Percentiles rank a stretch among this genome's conserved stretches.
These are phyloP conservation scores for Moesziomyces sp. DNA, from an alignment of 1,284 basidiomycete species.

Conservation along the genomic window DNA sequence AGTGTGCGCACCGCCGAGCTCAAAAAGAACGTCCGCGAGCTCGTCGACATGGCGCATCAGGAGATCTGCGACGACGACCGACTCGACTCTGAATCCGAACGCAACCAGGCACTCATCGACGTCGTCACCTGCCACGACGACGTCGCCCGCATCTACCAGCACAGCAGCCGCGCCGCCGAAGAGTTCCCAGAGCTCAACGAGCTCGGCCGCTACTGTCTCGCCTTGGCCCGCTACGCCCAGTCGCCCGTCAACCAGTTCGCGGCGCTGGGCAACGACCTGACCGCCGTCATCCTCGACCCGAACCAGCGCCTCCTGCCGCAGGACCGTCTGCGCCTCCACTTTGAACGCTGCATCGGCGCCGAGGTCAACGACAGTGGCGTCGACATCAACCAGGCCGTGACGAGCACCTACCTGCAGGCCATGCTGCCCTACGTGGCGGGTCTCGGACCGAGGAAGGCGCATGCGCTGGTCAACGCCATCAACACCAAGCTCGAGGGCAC, in stretches of 20 bases:
- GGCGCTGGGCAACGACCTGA: constrained; percentile 59
- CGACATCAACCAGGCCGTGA: constrained; percentile 91
- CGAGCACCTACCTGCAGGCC: constrained; percentile 85
- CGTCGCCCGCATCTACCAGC: constrained; percentile 91
- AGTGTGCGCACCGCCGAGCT: constrained; percentile 80
- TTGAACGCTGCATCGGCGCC: constrained; percentile 90
- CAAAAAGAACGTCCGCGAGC: constrained; percentile 71
- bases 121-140: constrained; percentile 90
- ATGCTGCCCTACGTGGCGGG: constrained; percentile 92
- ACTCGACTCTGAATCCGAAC: constrained; percentile 31
- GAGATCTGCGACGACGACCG: constrained; percentile 64
- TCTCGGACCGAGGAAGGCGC: constrained; percentile 93
- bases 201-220: constrained; percentile 92
- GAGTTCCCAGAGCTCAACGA: constrained; percentile 85
- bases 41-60: constrained; percentile 72
- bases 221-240: constrained; percentile 90
- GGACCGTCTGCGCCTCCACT: constrained; percentile 82
- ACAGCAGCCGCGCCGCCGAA: constrained; percentile 83
- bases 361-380: constrained; percentile 91
- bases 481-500: constrained; percentile 58
- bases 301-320: constrained; percentile 82
- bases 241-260: constrained; percentile 76
- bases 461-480: constrained; percentile 75
- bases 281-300: constrained; percentile 72
- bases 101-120: constrained; percentile 55